phyloP scores from a whole-genome alignment of 2,329 filamentous ascomycete species.

The Trichophyton equinum region DNA sequence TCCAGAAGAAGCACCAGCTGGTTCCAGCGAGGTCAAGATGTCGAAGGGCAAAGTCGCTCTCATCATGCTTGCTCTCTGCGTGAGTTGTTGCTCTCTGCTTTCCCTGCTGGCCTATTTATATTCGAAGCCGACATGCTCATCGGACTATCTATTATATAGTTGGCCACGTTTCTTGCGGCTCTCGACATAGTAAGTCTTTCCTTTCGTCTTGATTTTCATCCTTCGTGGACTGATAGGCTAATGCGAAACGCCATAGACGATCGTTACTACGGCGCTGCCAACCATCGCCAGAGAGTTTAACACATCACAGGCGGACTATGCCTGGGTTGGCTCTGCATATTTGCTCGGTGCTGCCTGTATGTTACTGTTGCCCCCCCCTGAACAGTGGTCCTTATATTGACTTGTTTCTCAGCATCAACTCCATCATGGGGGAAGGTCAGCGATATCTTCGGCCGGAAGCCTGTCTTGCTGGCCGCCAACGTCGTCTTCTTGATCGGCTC shows the following conservation, averaged over 20 bases:
- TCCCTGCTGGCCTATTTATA: not conserved
- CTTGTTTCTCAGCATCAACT: conserved; percentile 22
- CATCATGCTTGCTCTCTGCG: conserved; percentile 13
- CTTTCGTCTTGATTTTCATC: not conserved
- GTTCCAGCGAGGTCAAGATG: conserved; percentile 5
- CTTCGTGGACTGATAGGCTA: conserved; percentile 1
- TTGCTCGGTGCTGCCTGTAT: conserved; percentile 22
- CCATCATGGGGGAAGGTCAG: conserved; percentile 49
- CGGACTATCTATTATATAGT: conserved; percentile 21
- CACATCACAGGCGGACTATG: conserved; percentile 23
- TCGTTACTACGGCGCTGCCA: conserved; percentile 26
- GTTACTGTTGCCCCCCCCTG: conserved; percentile 13
- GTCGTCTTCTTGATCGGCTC: conserved; percentile 51
- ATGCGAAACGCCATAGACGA: conserved; percentile 16
- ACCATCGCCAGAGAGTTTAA: conserved; percentile 23
- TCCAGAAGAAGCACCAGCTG: not conserved
- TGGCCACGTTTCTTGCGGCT: conserved; percentile 48
- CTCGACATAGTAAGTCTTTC: conserved; percentile 40
- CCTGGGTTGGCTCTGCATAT: conserved; percentile 28
- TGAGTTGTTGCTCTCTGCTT: conserved; percentile 4
- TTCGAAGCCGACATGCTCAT: not conserved
- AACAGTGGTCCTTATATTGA: not conserved
- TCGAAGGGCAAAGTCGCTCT: conserved; percentile 11
- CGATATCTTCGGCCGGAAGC: conserved; percentile 56
- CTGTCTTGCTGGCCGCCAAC: conserved; percentile 48